Evolutionary conservation across 2,329 filamentous ascomycete species (phyloP).

Genomic region (Gliomastix tumulicola): DNA sequence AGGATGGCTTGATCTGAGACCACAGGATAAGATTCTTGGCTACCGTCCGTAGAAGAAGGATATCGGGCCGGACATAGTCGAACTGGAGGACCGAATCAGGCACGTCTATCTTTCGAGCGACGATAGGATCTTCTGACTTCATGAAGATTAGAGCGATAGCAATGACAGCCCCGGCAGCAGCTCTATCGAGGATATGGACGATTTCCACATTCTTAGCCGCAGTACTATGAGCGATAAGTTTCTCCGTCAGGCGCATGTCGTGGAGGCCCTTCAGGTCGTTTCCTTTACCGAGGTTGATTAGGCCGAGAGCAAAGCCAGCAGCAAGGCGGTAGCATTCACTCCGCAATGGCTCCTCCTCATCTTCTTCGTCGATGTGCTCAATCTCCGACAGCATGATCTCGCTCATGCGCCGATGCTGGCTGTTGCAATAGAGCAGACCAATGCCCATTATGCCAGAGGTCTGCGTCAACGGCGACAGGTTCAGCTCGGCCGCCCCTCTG

Average conservation of each 20-base stretch:
- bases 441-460: conserved; percentile 97
- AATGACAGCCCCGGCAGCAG: conserved; percentile 86
- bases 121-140: conserved; percentile 84
- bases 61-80: conserved; percentile 90
- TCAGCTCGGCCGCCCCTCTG: conserved; percentile 85
- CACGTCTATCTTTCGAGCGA: conserved; percentile 88
- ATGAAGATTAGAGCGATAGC: conserved; percentile 90
- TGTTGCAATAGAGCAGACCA: conserved; percentile 86
- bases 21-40: conserved; percentile 91
- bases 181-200: conserved; percentile 87
- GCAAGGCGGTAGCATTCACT: conserved; percentile 96
- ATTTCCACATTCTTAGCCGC: conserved; percentile 86
- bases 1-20: conserved; percentile 68
- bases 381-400: conserved; percentile 99
- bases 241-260: conserved; percentile 89
- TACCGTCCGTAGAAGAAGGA: conserved; percentile 82
- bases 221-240: conserved; percentile 77
- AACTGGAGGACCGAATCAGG: conserved; percentile 87
- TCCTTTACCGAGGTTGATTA: conserved; percentile 92
- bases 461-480: conserved; percentile 86
- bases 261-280: conserved; percentile 81
- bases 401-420: conserved; percentile 96
- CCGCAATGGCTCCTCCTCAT: conserved; percentile 78
- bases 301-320: conserved; percentile 85
- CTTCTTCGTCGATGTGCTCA: conserved; percentile 71